Evolutionary conservation across 345 rosid genomes (phyloP).

Genomic region (Eutrema japonicum): DNA sequence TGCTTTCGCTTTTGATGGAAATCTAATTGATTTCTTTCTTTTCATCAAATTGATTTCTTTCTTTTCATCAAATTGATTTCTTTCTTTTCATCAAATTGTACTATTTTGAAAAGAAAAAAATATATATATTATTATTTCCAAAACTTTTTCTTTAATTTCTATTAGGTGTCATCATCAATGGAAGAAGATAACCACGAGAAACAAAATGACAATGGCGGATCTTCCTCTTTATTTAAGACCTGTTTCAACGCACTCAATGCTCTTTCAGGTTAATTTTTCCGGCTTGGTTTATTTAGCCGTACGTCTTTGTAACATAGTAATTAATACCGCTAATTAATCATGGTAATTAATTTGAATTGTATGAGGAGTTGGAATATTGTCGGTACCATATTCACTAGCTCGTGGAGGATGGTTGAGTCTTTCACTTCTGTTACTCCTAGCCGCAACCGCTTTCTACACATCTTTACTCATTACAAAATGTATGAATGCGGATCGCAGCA

Average conservation of each 20-base stretch:
- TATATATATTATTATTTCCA: neutral
- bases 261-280: conserved; percentile 30
- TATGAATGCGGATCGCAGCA: conserved; percentile 45
- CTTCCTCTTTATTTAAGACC: conserved; percentile 38
- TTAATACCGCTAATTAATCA: too few relatives aligned
- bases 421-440: conserved; percentile 44
- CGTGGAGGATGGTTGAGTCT: conserved; percentile 60
- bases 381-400: conserved; percentile 55
- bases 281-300: neutral
- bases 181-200: conserved; percentile 37
- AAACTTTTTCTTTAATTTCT: conserved; percentile 1
- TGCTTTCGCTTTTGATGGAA: too few relatives aligned
- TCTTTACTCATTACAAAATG: conserved; percentile 48
- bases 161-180: conserved; percentile 17
- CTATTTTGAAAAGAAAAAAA: too few relatives aligned
- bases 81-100: too few relatives aligned
- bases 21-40: too few relatives aligned
- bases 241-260: conserved; percentile 45
- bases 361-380: conserved; percentile 51
- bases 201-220: conserved; percentile 21
- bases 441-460: conserved; percentile 49
- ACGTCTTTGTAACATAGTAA: neutral
- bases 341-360: neutral
- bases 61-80: too few relatives aligned
- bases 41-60: too few relatives aligned